These are phyloP conservation scores for Striga hermonthica DNA, from an alignment of 305 asterid genomes.

Conservation along the genomic window DNA sequence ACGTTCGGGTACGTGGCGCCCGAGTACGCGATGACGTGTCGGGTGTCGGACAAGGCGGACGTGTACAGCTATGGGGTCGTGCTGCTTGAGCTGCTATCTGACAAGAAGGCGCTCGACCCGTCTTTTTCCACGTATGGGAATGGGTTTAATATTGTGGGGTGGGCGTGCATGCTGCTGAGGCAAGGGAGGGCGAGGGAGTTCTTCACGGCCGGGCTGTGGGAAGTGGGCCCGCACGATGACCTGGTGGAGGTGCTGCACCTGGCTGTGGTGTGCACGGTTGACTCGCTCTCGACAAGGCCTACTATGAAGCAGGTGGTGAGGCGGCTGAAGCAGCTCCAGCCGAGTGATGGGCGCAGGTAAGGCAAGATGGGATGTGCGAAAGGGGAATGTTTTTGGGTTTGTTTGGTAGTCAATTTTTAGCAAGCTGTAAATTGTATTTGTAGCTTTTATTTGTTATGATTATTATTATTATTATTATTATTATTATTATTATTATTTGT, in stretches of 20 bases:
- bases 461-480: too few relatives aligned
- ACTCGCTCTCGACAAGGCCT: conserved; percentile 75
- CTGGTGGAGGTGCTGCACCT: conserved; percentile 75
- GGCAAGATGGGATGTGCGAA: background rate
- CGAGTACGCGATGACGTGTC: conserved; percentile 88
- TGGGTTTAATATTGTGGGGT: conserved; percentile 79
- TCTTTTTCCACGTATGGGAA: conserved; percentile 84
- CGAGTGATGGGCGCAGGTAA: conserved; percentile 53
- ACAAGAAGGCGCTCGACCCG: conserved; percentile 87
- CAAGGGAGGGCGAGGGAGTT: conserved; percentile 90
- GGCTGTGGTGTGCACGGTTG: conserved; percentile 89
- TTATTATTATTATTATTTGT: too few relatives aligned
- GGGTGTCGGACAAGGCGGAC: conserved; percentile 94
- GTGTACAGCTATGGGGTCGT: conserved; percentile 95
- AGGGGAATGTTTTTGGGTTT: too few relatives aligned
- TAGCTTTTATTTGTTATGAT: too few relatives aligned
- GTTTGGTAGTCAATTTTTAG: conserved; percentile 29
- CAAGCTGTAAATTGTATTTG: conserved; percentile 69
- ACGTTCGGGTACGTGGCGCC: conserved; percentile 99
- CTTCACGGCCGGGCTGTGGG: conserved; percentile 82
- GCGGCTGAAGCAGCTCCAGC: conserved; percentile 84
- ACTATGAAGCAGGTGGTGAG: conserved; percentile 90
- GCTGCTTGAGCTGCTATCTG: conserved; percentile 83
- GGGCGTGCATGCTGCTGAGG: conserved; percentile 90
- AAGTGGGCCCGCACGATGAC: conserved; percentile 87